phyloP scores from a whole-genome alignment of 1,284 basidiomycete species.

The Trametes hirsuta region DNA sequence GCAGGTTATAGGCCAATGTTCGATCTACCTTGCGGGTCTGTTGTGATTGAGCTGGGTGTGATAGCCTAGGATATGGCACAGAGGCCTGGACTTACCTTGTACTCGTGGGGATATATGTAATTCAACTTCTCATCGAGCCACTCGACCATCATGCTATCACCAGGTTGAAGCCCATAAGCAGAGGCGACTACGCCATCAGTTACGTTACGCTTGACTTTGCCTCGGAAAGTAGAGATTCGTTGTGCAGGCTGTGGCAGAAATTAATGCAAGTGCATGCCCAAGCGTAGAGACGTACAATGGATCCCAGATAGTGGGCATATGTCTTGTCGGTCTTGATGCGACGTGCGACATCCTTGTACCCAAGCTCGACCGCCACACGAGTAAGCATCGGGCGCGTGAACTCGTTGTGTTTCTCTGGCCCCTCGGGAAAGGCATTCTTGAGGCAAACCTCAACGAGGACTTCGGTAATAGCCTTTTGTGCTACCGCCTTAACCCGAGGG shows the following conservation, averaged over 20 bases:
- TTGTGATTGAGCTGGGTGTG: no score
- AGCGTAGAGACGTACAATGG: not conserved
- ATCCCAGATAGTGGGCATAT: not conserved
- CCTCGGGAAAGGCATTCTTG: constrained; percentile 1
- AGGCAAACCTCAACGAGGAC: not conserved
- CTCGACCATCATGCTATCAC: not conserved
- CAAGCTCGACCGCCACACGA: not conserved
- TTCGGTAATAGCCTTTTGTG: not conserved
- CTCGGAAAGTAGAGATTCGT: not conserved
- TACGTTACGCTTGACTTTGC: not conserved
- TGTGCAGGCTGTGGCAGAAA: not conserved
- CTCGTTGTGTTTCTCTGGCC: not conserved
- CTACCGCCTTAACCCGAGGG: not conserved
- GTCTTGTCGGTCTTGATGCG: not conserved
- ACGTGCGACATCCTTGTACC: not conserved
- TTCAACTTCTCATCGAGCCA: not conserved
- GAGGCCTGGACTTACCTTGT: not conserved
- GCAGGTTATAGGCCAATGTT: not conserved
- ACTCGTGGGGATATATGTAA: not conserved
- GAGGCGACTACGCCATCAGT: not conserved
- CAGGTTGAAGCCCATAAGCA: not conserved
- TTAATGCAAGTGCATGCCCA: not conserved
- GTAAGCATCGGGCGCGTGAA: not conserved
- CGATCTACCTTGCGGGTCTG: not conserved
- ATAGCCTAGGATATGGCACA: no score